Evolutionary conservation across 306 rosid species (phyloP).

Genomic region (Alnus rubra): DNA sequence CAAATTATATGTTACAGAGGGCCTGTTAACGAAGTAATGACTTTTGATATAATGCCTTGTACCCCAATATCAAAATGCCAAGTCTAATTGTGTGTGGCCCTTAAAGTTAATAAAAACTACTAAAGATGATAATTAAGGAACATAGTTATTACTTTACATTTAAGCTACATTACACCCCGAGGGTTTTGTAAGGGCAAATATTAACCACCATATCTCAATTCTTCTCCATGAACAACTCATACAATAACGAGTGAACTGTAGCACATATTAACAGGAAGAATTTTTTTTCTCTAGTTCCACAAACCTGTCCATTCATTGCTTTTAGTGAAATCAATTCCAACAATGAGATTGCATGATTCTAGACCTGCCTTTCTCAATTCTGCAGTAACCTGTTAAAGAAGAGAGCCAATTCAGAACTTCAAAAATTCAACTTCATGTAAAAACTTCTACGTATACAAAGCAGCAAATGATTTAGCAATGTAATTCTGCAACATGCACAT

Average conservation of each 20-base stretch:
- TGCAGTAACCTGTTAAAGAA: slow-evolving; percentile 53
- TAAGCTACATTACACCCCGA: neutral
- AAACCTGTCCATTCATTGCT: slow-evolving; percentile 97
- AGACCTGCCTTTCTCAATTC: slow-evolving; percentile 79
- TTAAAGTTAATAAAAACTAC: neutral
- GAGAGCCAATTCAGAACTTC: slow-evolving; percentile 10
- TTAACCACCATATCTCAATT: neutral
- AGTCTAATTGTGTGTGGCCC: neutral
- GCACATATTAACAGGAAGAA: neutral
- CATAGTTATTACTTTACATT: neutral
- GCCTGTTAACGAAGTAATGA: neutral
- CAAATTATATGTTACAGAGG: neutral
- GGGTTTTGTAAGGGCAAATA: neutral
- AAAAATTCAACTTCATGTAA: neutral
- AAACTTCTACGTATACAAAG: neutral
- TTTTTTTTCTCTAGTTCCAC: slow-evolving; percentile 23
- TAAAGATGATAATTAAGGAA: neutral
- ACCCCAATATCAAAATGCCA: neutral
- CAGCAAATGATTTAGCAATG: neutral
- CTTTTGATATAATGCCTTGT: neutral
- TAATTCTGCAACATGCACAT: neutral
- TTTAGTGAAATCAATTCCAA: slow-evolving; percentile 90
- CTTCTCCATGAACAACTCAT: neutral
- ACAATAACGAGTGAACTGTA: neutral
- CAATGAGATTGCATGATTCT: slow-evolving; percentile 87